These are phyloP conservation scores for Mrakia frigida DNA, from an alignment of 768 basidiomycete genomes.

Conservation along the genomic window DNA sequence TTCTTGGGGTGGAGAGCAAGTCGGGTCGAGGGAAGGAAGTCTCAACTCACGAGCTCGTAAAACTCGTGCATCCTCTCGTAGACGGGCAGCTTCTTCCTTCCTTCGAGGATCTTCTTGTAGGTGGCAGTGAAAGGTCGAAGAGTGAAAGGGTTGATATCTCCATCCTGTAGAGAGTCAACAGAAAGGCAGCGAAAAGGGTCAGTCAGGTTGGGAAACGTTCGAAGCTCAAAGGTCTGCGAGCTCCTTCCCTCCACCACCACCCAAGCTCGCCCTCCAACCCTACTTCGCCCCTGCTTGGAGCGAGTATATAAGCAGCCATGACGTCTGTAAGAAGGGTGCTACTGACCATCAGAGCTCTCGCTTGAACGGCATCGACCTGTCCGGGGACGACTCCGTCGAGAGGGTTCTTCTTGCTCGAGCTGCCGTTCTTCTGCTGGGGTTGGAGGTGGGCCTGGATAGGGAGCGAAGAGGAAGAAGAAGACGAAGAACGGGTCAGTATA, in stretches of 20 bases:
- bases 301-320: no score
- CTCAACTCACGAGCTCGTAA: constrained; percentile 66
- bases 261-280: no score
- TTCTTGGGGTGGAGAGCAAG: constrained; percentile 19
- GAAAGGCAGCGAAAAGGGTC: background rate
- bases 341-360: constrained; percentile 61
- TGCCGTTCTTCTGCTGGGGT: constrained; percentile 15
- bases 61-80: constrained; percentile 91
- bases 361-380: constrained; percentile 61
- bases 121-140: constrained; percentile 65
- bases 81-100: constrained; percentile 83
- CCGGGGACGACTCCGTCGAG: constrained; percentile 69
- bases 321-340: no score
- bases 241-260: background rate
- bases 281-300: background rate
- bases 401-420: constrained; percentile 47
- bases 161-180: constrained; percentile 55
- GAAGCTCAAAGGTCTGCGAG: background rate
- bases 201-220: background rate
- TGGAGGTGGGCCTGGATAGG: constrained; percentile 21
- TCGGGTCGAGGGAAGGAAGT: background rate
- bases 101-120: constrained; percentile 79
- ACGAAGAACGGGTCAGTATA: background rate
- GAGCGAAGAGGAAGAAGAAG: background rate
- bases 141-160: constrained; percentile 83